A percentile compares a stretch with the other conserved stretches of the same genome.
These are phyloP conservation scores for Gossypium stocksii DNA, from an alignment of 345 rosid genomes.

Conservation along the genomic window DNA sequence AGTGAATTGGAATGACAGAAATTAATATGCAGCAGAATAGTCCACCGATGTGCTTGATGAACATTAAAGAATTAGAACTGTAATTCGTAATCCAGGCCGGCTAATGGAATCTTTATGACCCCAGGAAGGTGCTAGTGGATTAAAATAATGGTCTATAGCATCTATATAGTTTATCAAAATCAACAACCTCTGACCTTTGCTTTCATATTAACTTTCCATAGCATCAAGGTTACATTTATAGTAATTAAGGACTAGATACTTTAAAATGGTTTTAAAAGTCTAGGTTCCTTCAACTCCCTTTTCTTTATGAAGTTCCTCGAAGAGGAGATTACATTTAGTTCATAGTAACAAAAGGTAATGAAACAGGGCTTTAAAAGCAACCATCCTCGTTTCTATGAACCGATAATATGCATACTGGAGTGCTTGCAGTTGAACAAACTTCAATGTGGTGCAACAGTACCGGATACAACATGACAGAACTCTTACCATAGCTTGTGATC, in stretches of 20 bases:
- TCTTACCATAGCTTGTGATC: constrained; percentile 49
- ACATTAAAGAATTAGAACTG: not conserved
- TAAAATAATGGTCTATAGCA: constrained; percentile 21
- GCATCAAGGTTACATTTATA: not conserved
- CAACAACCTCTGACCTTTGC: not conserved
- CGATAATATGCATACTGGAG: not conserved
- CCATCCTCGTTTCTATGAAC: not conserved
- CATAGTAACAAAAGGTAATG: not conserved
- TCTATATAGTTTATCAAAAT: constrained; percentile 19
- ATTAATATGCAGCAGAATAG: constrained; percentile 3
- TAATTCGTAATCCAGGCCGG: constrained; percentile 14
- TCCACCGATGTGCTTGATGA: constrained; percentile 10
- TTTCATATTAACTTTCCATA: not conserved
- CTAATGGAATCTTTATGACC: constrained; percentile 4
- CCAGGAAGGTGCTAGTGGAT: constrained; percentile 12
- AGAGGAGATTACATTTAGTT: constrained; percentile 6
- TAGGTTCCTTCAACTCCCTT: not conserved
- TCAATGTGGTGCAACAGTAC: not conserved
- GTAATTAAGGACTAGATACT: not conserved
- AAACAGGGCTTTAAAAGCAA: not conserved
- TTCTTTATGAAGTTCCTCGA: not conserved
- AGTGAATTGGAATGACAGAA: constrained; percentile 15
- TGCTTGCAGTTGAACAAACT: not conserved
- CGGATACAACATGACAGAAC: not conserved
- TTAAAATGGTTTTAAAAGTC: constrained; percentile 7